phyloP scores from a whole-genome alignment of 352 stramenopile genomes.

The Blastocystis hominis region DNA sequence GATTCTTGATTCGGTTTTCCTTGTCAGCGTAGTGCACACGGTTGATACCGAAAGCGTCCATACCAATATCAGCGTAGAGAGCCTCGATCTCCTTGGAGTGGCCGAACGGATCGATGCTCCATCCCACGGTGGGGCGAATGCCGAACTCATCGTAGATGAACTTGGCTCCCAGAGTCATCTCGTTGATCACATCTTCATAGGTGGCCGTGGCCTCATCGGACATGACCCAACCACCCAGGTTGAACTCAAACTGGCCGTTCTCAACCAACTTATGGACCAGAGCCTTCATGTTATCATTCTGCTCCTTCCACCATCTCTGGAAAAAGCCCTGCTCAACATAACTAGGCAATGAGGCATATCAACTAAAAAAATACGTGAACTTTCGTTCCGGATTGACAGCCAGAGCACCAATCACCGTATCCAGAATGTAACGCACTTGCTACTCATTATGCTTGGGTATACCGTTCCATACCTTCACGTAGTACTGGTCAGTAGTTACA shows the following conservation, averaged over 20 bases:
- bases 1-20: slow-evolving; percentile 71
- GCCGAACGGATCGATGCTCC: slow-evolving; percentile 94
- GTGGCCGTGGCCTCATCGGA: slow-evolving; percentile 90
- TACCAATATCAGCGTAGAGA: slow-evolving; percentile 78
- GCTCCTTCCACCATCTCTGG: slow-evolving; percentile 85
- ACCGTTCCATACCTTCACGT: slow-evolving; percentile 61
- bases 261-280: slow-evolving; percentile 76
- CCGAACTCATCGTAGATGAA: slow-evolving; percentile 85
- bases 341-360: neutral
- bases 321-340: slow-evolving; percentile 89
- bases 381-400: slow-evolving; percentile 75
- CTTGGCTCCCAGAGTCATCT: slow-evolving; percentile 86
- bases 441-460: neutral
- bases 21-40: slow-evolving; percentile 95
- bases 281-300: slow-evolving; percentile 69
- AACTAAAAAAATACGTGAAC: slow-evolving; percentile 68
- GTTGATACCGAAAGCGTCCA: slow-evolving; percentile 90
- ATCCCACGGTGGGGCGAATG: slow-evolving; percentile 82
- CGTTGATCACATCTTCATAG: slow-evolving; percentile 93
- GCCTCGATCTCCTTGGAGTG: slow-evolving; percentile 68
- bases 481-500: slow-evolving; percentile 93
- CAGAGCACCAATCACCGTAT: slow-evolving; percentile 78
- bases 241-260: slow-evolving; percentile 80
- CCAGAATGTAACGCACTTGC: slow-evolving; percentile 84
- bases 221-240: slow-evolving; percentile 95